Evolutionary conservation across 768 basidiomycete species (phyloP).

Genomic region (Mrakia hoshinonis): DNA sequence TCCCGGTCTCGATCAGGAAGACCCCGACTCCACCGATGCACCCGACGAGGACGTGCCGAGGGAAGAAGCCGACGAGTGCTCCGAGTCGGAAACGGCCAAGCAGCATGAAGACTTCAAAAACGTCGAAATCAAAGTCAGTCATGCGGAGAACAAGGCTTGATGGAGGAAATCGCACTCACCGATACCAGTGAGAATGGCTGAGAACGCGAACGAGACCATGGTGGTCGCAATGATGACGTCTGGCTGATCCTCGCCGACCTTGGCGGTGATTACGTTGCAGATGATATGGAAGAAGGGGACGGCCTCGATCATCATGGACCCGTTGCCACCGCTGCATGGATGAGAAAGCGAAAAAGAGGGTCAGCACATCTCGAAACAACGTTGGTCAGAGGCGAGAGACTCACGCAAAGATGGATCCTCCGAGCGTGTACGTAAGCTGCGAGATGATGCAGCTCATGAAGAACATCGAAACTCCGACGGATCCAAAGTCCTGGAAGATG

Average conservation of each 20-base stretch:
- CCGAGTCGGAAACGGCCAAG: conserved; percentile 77
- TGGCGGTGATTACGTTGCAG: conserved; percentile 60
- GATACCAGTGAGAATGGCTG: conserved; percentile 79
- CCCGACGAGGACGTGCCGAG: conserved; percentile 91
- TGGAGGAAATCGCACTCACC: conserved; percentile 41
- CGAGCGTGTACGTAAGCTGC: conserved; percentile 74
- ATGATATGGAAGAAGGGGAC: conserved; percentile 88
- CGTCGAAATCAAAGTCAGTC: conserved; percentile 25
- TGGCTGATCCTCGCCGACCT: conserved; percentile 58
- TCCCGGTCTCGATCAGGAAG: conserved; percentile 86
- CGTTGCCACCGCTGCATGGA: conserved; percentile 32
- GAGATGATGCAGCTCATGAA: conserved; percentile 55
- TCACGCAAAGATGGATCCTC: conserved; percentile 76
- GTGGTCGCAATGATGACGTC: conserved; percentile 81
- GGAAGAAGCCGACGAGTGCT: conserved; percentile 85
- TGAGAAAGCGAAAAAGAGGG: background rate
- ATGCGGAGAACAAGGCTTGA: conserved; percentile 12
- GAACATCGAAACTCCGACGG: conserved; percentile 79
- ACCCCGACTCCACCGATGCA: conserved; percentile 53
- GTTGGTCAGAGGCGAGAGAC: background rate
- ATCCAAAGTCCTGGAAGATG: conserved; percentile 69
- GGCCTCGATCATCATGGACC: conserved; percentile 74
- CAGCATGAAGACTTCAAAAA: conserved; percentile 57
- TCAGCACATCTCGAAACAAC: background rate
- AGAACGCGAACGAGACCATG: conserved; percentile 75